phyloP scores from a whole-genome alignment of 352 stramenopile genomes.

The Globisporangium camurandrum region DNA sequence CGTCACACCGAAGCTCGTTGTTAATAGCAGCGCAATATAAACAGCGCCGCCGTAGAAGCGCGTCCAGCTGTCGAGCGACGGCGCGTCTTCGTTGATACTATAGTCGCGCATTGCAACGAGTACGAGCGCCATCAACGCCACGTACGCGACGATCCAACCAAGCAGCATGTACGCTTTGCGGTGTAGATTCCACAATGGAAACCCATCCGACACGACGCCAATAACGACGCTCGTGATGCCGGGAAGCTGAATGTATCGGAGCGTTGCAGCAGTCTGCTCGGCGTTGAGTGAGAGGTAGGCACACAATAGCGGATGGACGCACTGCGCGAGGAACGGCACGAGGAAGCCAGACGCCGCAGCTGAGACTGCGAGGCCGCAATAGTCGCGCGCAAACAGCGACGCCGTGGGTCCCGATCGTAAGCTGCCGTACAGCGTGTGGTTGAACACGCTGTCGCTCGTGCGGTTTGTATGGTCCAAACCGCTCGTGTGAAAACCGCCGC shows the following conservation, averaged over 20 bases:
- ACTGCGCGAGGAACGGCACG: constrained; percentile 46
- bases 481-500: constrained; percentile 28
- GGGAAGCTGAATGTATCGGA: constrained; percentile 46
- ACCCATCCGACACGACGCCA: constrained; percentile 71
- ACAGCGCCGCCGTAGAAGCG: constrained; percentile 50
- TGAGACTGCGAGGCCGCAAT: constrained; percentile 52
- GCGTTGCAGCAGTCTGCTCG: constrained; percentile 37
- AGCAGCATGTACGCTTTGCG: constrained; percentile 75
- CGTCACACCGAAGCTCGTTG: constrained; percentile 48
- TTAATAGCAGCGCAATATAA: constrained; percentile 73
- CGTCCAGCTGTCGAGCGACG: constrained; percentile 30
- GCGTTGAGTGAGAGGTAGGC: constrained; percentile 46
- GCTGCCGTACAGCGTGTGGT: constrained; percentile 69
- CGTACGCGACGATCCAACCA: constrained; percentile 63
- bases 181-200: constrained; percentile 64
- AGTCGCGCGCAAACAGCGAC: constrained; percentile 54
- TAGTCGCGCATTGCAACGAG: constrained; percentile 56
- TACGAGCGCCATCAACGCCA: constrained; percentile 60
- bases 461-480: too few species aligned
- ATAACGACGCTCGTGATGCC: constrained; percentile 68
- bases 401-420: constrained; percentile 41
- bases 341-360: constrained; percentile 53
- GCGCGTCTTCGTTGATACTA: constrained; percentile 18
- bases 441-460: too few species aligned
- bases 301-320: constrained; percentile 54